Conservation (phyloP, 2,329 filamentous ascomycete species). For the Geoglossum cookeanum region DNA sequence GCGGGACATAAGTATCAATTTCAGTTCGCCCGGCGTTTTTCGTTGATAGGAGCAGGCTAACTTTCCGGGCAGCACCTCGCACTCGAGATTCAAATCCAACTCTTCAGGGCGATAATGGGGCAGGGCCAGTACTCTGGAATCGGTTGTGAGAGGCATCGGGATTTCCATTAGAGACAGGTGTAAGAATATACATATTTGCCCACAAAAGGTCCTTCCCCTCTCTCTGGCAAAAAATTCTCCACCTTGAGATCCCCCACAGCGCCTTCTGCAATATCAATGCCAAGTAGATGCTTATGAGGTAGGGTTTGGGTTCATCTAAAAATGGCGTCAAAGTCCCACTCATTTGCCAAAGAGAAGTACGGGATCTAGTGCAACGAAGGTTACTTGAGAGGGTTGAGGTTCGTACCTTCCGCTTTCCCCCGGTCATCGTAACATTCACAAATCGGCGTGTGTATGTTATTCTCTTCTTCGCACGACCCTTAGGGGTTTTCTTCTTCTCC, state of each 20-base stretch:
- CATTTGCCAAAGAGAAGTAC: not conserved
- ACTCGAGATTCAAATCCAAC: too few species aligned
- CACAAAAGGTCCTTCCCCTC: not conserved
- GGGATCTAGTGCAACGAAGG: not conserved
- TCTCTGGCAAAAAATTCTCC: not conserved
- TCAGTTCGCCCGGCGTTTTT: too few species aligned
- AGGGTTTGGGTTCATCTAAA: constrained; percentile 74
- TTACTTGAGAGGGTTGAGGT: not conserved
- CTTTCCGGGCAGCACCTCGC: too few species aligned
- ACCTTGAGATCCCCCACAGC: constrained; percentile 4
- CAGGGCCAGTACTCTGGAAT: not conserved
- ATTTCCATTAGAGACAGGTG: not conserved
- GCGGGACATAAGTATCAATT: too few species aligned
- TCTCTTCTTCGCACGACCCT: constrained; percentile 95
- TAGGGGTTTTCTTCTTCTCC: constrained; percentile 94
- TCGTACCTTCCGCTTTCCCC: constrained; percentile 92
- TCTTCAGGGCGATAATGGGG: not conserved
- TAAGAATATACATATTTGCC: not conserved
- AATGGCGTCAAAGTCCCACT: constrained; percentile 15
- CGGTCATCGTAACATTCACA: constrained; percentile 93
- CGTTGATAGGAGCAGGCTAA: too few species aligned
- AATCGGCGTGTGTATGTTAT: constrained; percentile 93
- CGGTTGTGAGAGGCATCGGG: not conserved
- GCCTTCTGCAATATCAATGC: constrained; percentile 5
- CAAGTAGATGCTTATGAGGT: constrained; percentile 33